Conservation (phyloP, 2,329 filamentous ascomycete species). For the Fusarium falciforme region DNA sequence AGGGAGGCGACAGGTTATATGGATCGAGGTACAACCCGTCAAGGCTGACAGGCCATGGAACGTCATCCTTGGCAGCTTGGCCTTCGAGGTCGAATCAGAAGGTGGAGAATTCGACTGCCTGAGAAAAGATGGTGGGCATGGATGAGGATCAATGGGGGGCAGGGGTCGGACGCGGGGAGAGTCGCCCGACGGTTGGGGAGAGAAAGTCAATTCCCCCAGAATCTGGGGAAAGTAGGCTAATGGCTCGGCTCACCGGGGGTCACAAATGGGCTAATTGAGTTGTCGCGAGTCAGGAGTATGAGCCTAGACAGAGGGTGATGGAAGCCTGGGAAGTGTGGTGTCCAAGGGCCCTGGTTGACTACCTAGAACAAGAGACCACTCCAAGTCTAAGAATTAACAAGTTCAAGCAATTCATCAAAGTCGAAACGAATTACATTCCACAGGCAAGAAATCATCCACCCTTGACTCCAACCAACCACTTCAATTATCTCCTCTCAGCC, state of each 20-base stretch:
- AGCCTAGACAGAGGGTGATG: background rate
- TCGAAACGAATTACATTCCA: background rate
- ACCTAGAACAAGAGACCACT: background rate
- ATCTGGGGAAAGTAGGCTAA: background rate
- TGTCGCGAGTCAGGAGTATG: background rate
- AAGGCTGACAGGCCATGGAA: background rate
- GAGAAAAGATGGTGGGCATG: background rate
- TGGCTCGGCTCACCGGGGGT: background rate
- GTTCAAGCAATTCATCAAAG: background rate
- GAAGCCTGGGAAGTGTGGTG: background rate
- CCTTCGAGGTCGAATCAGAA: constrained; percentile 14
- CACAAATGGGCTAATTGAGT: background rate
- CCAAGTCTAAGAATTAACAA: background rate
- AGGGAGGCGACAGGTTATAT: background rate
- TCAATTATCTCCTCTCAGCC: background rate
- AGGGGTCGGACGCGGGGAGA: background rate
- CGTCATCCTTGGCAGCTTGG: constrained; percentile 5
- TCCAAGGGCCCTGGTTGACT: background rate
- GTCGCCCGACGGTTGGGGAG: background rate
- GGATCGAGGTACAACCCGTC: background rate
- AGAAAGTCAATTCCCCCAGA: background rate
- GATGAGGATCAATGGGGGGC: background rate
- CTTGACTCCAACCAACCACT: background rate
- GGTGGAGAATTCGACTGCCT: constrained; percentile 26
- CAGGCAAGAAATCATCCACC: background rate